phyloP scores from a whole-genome alignment of 2,329 filamentous ascomycete species.

The Neonectria sp. region DNA sequence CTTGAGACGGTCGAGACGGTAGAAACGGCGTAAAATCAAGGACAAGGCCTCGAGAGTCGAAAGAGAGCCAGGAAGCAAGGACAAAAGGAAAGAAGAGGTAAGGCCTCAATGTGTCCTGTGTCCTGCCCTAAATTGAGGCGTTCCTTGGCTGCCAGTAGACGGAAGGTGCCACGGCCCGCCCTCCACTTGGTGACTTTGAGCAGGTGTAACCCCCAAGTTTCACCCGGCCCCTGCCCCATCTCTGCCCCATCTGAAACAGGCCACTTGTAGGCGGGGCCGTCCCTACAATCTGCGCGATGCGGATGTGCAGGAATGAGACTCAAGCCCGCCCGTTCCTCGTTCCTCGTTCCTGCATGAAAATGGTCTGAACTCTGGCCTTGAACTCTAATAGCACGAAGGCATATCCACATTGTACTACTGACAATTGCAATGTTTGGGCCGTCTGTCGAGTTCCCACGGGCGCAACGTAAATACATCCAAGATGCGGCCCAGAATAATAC shows the following conservation, averaged over 20 bases:
- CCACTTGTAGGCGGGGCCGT: slow-evolving; percentile 24
- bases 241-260: slow-evolving; percentile 44
- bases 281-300: slow-evolving; percentile 20
- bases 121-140: slow-evolving; percentile 6
- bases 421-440: not conserved
- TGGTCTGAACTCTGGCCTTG: slow-evolving; percentile 4
- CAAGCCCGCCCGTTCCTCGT: not conserved
- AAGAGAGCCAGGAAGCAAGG: not conserved
- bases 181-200: slow-evolving; percentile 16
- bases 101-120: not conserved
- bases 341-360: slow-evolving; percentile 25
- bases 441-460: not conserved
- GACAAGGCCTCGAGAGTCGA: slow-evolving; percentile 1
- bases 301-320: not conserved
- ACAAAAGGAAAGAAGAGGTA: not conserved
- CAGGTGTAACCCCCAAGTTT: slow-evolving; percentile 38
- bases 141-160: slow-evolving; percentile 22
- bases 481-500: not conserved
- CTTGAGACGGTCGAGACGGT: slow-evolving; percentile 11
- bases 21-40: slow-evolving; percentile 11
- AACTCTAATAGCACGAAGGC: slow-evolving; percentile 6
- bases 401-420: not conserved
- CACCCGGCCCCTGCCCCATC: slow-evolving; percentile 27
- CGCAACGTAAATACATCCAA: not conserved
- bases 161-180: slow-evolving; percentile 34